These are phyloP conservation scores for Saccharum officinarum DNA, from an alignment of 176 grass and related monocot genomes.

Conservation along the genomic window DNA sequence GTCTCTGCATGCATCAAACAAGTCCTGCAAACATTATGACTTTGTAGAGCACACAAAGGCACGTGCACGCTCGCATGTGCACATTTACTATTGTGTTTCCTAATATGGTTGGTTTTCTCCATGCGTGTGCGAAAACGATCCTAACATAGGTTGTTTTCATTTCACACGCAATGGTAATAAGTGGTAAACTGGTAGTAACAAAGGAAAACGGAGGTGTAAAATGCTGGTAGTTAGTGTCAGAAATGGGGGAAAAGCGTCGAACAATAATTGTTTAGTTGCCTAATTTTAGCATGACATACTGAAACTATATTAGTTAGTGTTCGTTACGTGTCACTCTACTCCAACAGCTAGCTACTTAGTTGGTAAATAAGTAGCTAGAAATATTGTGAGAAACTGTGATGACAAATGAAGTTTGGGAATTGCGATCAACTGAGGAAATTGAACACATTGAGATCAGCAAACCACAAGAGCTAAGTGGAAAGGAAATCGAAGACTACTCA, in stretches of 20 bases:
- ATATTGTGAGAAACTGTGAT: not conserved
- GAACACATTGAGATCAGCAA: not conserved
- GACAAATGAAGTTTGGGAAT: not conserved
- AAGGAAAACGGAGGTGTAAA: not conserved
- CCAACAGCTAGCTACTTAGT: not conserved
- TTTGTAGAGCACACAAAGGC: not conserved
- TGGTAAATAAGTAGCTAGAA: not conserved
- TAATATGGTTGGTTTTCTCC: conserved; percentile 8
- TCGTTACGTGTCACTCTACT: conserved; percentile 40
- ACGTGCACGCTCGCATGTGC: not conserved
- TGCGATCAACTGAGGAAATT: not conserved
- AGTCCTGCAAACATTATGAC: conserved; percentile 32
- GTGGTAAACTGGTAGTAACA: not conserved
- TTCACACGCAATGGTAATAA: conserved; percentile 29
- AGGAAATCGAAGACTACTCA: not conserved
- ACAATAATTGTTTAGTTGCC: not conserved
- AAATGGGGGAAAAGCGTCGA: not conserved
- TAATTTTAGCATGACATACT: conserved; percentile 29
- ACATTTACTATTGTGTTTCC: not conserved
- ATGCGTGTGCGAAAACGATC: not conserved
- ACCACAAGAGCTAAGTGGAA: not conserved
- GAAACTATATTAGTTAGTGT: conserved; percentile 4
- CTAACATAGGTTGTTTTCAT: not conserved
- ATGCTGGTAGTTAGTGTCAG: not conserved
- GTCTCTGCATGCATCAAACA: conserved; percentile 60